Evolutionary conservation across 106 monocot genomes (phyloP), one percentile per base, ranked within the genome.

Genomic region (Triglochin maritima): DNA sequence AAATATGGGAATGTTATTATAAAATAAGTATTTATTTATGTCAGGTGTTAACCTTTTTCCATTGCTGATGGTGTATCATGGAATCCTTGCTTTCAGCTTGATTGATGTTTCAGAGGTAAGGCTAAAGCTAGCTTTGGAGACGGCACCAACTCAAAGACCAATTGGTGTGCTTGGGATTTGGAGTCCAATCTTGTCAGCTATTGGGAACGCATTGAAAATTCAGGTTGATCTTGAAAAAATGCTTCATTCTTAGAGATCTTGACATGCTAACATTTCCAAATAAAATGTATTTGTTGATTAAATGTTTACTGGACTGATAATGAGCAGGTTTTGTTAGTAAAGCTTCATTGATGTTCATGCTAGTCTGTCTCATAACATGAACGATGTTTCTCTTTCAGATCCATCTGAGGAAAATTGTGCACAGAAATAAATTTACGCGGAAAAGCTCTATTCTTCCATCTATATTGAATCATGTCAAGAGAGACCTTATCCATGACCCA

Each of bases 401-500:
- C 9, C 86, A 83, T 76, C 82, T 99, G 48, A 88, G 92, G 70
- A 99, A 88, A 67, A 92, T 99, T 57, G 81, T 84, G 82, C 92
- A 86, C 65, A 77, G 58, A 76, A 99, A 70, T 60, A 72, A 77
- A 64, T 88, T 81, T 72, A 92, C 88, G 84, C 71, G 88, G 64
- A 80, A 82, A 81, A 99, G 98, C 73, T 69, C 68, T 13, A 82
- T 99, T 48, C 2, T 86, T 78, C 82, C 98, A 72, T 86, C 88
- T 65, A 86, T 99, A 59, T 29, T 73, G 17, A 86, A 89, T 57
- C 98, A 88, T 46, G 76, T 99, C 66, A 86, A 74, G 80, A 86
- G 98, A 78, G 98, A 99, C 68, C 98, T 99, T 48, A 86, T 99
- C 59, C 98, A 99, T 71, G 86, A 99, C 75, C 92, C 98, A 69